These are phyloP conservation scores for Phaeomoniella chlamydospora DNA, from an alignment of 2,329 filamentous ascomycete species.

Conservation along the genomic window DNA sequence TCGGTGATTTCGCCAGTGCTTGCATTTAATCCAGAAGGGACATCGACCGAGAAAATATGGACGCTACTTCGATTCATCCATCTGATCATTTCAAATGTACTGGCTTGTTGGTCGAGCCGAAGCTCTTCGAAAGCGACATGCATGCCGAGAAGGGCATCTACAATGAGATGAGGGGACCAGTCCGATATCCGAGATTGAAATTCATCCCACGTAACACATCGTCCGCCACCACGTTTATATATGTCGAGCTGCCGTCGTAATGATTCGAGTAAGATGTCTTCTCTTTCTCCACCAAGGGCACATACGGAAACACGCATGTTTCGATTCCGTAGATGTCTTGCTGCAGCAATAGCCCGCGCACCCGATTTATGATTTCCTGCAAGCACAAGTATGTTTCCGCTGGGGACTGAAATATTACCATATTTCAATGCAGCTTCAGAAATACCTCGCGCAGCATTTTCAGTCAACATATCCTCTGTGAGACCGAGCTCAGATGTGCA, in stretches of 20 bases:
- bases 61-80: conserved; percentile 77
- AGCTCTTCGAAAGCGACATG: conserved; percentile 83
- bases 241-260: conserved; percentile 70
- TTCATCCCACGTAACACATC: conserved; percentile 49
- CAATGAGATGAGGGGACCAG: conserved; percentile 60
- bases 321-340: conserved; percentile 73
- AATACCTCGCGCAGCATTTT: conserved; percentile 79
- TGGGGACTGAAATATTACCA: conserved; percentile 17
- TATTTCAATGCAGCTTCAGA: conserved; percentile 67
- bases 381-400: conserved; percentile 49
- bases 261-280: conserved; percentile 65
- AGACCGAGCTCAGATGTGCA: conserved; percentile 77
- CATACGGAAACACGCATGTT: conserved; percentile 70
- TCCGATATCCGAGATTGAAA: conserved; percentile 34
- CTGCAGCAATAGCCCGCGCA: conserved; percentile 69
- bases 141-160: conserved; percentile 78
- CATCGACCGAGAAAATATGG: conserved; percentile 72
- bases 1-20: conserved; percentile 35
- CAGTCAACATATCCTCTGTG: conserved; percentile 78
- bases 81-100: conserved; percentile 77
- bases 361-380: conserved; percentile 92
- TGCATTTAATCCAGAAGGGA: conserved; percentile 55
- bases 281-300: conserved; percentile 70
- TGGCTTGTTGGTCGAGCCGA: conserved; percentile 65
- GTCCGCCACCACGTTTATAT: conserved; percentile 70